A percentile compares a stretch with the other conserved stretches of the same genome.
Conservation (phyloP, 805 yeast genomes). For the Metschnikowia shivogae region DNA sequence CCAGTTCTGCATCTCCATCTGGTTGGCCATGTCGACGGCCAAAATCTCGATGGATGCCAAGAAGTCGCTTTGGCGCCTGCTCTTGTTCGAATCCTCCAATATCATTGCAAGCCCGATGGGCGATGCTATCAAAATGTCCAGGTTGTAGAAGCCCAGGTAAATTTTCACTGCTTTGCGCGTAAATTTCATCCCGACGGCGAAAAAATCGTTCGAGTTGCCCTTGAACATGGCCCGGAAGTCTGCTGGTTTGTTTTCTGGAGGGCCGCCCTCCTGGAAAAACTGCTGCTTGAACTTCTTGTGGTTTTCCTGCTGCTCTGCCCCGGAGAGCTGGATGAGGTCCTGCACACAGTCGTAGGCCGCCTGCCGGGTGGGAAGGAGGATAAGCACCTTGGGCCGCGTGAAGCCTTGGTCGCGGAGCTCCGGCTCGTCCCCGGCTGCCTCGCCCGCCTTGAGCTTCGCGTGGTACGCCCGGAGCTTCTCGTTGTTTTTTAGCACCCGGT, state of each 20-base stretch:
- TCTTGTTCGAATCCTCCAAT: slow-evolving; percentile 55
- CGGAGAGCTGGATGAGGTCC: slow-evolving; percentile 57
- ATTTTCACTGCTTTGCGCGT: slow-evolving; percentile 84
- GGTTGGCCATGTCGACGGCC: slow-evolving; percentile 78
- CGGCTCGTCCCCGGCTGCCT: slow-evolving; percentile 43
- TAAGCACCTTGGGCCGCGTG: slow-evolving; percentile 84
- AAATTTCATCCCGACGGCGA: slow-evolving; percentile 85
- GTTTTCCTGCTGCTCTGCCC: slow-evolving; percentile 75
- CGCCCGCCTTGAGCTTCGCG: slow-evolving; percentile 36
- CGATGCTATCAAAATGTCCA: slow-evolving; percentile 86
- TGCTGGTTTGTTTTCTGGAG: slow-evolving; percentile 62
- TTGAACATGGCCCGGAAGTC: slow-evolving; percentile 77
- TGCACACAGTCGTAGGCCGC: slow-evolving; percentile 67
- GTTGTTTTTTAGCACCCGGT: slow-evolving; percentile 74
- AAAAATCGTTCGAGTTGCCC: slow-evolving; percentile 90
- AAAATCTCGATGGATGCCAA: slow-evolving; percentile 83
- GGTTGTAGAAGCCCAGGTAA: slow-evolving; percentile 75
- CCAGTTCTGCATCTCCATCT: slow-evolving; percentile 90
- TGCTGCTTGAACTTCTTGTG: slow-evolving; percentile 69
- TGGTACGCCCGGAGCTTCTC: slow-evolving; percentile 46
- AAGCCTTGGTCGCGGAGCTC: slow-evolving; percentile 92
- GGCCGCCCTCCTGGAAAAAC: slow-evolving; percentile 51
- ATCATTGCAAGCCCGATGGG: slow-evolving; percentile 82
- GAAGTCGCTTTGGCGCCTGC: slow-evolving; percentile 71
- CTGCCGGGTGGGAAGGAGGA: slow-evolving; percentile 80